Evolutionary conservation across 768 basidiomycete species (phyloP).

Genomic region (Termitomyces sp.): DNA sequence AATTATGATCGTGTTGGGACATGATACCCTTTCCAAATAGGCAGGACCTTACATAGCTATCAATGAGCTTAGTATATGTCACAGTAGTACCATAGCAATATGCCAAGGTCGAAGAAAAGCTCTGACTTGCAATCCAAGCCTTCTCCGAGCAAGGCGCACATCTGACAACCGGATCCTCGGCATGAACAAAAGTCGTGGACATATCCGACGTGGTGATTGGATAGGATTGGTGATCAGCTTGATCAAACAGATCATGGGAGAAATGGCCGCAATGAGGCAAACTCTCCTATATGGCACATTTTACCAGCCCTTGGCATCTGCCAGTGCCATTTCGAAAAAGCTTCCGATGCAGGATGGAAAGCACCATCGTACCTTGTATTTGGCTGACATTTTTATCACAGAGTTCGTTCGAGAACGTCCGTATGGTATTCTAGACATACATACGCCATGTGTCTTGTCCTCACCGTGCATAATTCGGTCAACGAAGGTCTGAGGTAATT

Average conservation of each 20-base stretch:
- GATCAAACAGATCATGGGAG: neutral
- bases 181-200: neutral
- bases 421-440: neutral
- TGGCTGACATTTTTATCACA: neutral
- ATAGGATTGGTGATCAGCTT: neutral
- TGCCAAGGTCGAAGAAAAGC: neutral
- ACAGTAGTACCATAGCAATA: neutral
- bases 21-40: neutral
- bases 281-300: neutral
- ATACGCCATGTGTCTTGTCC: neutral
- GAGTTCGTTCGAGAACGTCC: neutral
- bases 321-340: neutral
- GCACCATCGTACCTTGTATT: neutral
- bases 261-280: neutral
- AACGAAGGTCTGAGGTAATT: too few species aligned
- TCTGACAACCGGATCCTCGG: conserved; percentile 7
- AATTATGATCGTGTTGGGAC: neutral
- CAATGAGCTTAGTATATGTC: neutral
- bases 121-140: neutral
- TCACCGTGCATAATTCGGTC: neutral
- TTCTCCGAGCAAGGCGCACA: conserved; percentile 2
- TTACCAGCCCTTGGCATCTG: neutral
- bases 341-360: neutral
- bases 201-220: neutral
- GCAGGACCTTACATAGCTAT: neutral